Conservation (phyloP, 2,329 filamentous ascomycete species). For the Mariannaea sp. region DNA sequence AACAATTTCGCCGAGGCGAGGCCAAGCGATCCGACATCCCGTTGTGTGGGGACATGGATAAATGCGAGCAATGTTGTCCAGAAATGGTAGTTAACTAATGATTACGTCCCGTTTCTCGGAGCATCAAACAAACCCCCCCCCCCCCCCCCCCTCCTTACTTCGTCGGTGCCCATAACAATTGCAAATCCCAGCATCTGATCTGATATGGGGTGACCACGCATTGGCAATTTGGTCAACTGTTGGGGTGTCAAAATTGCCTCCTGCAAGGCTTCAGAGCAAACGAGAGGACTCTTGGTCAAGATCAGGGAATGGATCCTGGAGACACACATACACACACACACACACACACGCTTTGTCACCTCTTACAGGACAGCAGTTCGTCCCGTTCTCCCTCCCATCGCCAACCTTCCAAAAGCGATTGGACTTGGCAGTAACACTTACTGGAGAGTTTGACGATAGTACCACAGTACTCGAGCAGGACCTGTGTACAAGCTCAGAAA, state of each 20-base stretch:
- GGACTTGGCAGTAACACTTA: background rate
- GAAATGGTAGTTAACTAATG: background rate
- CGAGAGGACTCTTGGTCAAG: no score
- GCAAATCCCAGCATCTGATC: no score
- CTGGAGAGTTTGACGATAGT: background rate
- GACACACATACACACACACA: no score
- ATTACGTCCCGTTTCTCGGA: background rate
- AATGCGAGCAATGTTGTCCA: background rate
- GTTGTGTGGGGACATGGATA: background rate
- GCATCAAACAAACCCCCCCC: no score
- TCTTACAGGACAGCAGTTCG: background rate
- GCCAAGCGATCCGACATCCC: conserved; percentile 6
- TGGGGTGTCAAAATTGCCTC: background rate
- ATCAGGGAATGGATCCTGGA: no score
- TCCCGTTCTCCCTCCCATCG: background rate
- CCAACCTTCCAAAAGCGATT: background rate
- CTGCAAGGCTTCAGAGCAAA: background rate
- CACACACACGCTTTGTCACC: no score
- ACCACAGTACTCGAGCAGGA: background rate
- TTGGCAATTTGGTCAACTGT: no score
- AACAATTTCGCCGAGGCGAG: conserved; percentile 6
- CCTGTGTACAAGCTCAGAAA: background rate
- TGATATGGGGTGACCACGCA: no score
- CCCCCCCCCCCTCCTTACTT: no score
- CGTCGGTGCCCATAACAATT: no score